Percentiles rank a stretch among this genome's conserved stretches.
These are phyloP conservation scores for Wickerhamomyces queroliae DNA, from an alignment of 805 yeast genomes.

Conservation along the genomic window DNA sequence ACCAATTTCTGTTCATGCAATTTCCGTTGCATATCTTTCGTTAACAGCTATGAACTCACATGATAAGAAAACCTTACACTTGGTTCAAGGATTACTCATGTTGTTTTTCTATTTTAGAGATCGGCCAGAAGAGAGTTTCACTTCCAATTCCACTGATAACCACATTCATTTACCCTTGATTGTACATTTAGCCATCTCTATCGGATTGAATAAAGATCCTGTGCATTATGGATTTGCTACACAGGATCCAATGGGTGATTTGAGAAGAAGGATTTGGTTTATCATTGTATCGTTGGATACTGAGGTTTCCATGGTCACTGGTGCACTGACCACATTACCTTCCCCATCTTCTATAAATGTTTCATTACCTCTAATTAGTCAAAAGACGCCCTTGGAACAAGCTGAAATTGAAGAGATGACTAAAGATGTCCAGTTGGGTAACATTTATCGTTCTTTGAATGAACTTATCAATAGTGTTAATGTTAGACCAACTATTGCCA, in stretches of 20 bases:
- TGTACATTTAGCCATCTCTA: conserved; percentile 34
- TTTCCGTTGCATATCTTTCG: conserved; percentile 35
- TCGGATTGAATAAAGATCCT: conserved; percentile 46
- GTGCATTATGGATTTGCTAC: conserved; percentile 12
- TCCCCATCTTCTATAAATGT: conserved; percentile 6
- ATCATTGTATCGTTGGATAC: conserved; percentile 9
- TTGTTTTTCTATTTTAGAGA: conserved; percentile 33
- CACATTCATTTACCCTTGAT: conserved; percentile 30
- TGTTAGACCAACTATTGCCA: conserved; percentile 4
- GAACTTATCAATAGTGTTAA: conserved; percentile 8
- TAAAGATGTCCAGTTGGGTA: conserved; percentile 3
- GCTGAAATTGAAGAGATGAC: conserved; percentile 8
- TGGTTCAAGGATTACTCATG: conserved; percentile 36
- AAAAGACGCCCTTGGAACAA: conserved; percentile 8
- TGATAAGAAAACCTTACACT: conserved; percentile 28
- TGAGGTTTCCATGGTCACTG: conserved; percentile 5
- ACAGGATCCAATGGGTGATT: conserved; percentile 4
- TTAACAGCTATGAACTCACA: conserved; percentile 33
- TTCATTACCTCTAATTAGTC: conserved; percentile 7
- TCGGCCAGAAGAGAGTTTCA: conserved; percentile 43
- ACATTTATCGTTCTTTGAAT: conserved; percentile 7
- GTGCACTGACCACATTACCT: conserved; percentile 9
- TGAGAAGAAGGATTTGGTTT: conserved; percentile 17
- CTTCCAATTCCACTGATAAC: conserved; percentile 31
- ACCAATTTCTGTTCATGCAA: conserved; percentile 31